Evolutionary conservation across 805 yeast genomes (phyloP), one percentile per base, ranked within the genome.

Genomic region (Lipomyces starkeyi): DNA sequence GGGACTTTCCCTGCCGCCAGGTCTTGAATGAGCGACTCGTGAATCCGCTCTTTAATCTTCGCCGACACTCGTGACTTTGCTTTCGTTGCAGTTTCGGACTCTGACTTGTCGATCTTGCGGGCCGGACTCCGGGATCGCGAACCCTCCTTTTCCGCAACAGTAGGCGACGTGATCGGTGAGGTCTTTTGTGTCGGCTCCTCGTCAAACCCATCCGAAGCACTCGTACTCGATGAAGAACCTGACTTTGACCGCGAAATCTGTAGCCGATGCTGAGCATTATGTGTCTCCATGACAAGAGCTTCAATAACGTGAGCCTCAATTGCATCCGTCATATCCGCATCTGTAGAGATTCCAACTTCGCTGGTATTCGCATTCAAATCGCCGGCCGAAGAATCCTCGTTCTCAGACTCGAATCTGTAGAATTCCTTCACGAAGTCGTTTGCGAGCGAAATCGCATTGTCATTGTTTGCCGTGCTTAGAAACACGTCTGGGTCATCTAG

Each of bases 1-100:
- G 74, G 75, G 14, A 67, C 68, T 62, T 73, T 71, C 58, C 78
- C 77, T 7, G 67, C 67, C 8, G 71, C 63, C 22, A 73, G 53
- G 25, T 73, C 63, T 32, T 68, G 66, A 47, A 60, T 57, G 25
- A 69, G 57, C 14, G 70, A 57, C 62, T 63, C 65, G 54, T 67
- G 67, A 35, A 69, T 69, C 35, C 72, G 67, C 47, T 64, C 68
- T 55, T 67, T 59, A 20, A 58, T 59, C 37, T 59, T 63, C 27
- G 58, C 55, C 37, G 56, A 25, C 7, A 53, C 56, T 25, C 56
- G 56, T 25, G 34, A 11, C n/a, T 13, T 57, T n/a, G 34, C 40
- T 14, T 57, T 57, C 22, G 47, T 13, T 11, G 22, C 25, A 20
- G 47, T n/a, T 3, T 32, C 40, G n/a, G 34, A 25, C 27, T 53